phyloP scores from a whole-genome alignment of 2,329 filamentous ascomycete genomes.

The Fusarium sp. region DNA sequence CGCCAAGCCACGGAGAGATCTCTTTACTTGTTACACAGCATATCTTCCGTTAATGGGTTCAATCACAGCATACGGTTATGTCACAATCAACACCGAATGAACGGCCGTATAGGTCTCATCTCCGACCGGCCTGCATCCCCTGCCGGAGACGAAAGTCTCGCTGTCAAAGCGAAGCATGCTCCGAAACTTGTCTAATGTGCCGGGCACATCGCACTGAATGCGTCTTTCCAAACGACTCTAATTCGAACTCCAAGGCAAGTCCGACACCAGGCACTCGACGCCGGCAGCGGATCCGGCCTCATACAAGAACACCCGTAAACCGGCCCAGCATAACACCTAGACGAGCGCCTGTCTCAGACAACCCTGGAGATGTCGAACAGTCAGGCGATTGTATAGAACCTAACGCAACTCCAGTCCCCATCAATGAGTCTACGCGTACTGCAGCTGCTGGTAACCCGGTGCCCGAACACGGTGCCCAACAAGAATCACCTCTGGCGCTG shows the following conservation, averaged over 20 bases:
- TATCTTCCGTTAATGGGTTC: no score
- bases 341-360: background rate
- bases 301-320: background rate
- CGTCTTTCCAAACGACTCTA: conserved; percentile 57
- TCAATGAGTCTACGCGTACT: background rate
- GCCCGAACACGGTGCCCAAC: conserved; percentile 4
- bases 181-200: conserved; percentile 65
- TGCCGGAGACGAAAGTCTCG: conserved; percentile 69
- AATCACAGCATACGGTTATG: background rate
- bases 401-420: background rate
- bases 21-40: background rate
- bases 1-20: conserved; percentile 4
- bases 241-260: conserved; percentile 27
- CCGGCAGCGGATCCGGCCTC: conserved; percentile 17
- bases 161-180: conserved; percentile 65
- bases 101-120: conserved; percentile 68
- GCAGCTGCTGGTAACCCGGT: background rate
- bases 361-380: background rate
- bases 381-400: background rate
- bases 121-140: conserved; percentile 66
- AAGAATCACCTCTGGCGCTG: conserved; percentile 44
- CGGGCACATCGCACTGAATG: conserved; percentile 66
- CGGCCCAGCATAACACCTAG: background rate
- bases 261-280: conserved; percentile 28
- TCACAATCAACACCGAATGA: conserved; percentile 19